Conservation (phyloP, 768 basidiomycete genomes). For the Daedalea quercina region DNA sequence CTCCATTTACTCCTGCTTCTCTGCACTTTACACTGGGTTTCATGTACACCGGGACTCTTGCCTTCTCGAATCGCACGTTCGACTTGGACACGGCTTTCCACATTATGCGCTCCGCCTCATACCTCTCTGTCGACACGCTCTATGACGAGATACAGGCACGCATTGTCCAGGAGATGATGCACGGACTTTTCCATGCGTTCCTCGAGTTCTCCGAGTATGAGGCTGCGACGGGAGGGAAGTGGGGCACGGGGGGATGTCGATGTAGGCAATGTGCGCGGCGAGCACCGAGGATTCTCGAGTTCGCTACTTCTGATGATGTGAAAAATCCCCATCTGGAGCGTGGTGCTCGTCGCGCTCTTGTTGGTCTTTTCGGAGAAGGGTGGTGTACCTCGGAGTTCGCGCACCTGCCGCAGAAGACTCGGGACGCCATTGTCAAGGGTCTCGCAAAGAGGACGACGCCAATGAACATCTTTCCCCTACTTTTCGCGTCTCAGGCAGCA, state of each 20-base stretch:
- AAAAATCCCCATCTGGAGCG: constrained; percentile 64
- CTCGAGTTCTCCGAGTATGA: constrained; percentile 78
- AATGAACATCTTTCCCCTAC: constrained; percentile 56
- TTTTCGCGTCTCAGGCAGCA: constrained; percentile 62
- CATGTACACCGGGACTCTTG: constrained; percentile 90
- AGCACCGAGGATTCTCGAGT: constrained; percentile 78
- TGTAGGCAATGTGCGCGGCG: constrained; percentile 81
- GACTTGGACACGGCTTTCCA: constrained; percentile 90
- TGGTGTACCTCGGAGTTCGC: constrained; percentile 87
- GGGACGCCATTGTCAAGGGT: constrained; percentile 66
- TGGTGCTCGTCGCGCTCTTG: constrained; percentile 67
- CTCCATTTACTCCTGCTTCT: constrained; percentile 92
- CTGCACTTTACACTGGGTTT: constrained; percentile 92
- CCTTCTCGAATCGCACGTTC: constrained; percentile 88
- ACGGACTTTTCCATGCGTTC: constrained; percentile 83
- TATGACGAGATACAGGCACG: constrained; percentile 76
- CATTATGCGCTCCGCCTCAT: constrained; percentile 77
- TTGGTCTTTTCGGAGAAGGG: constrained; percentile 81
- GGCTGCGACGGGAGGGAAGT: constrained; percentile 60
- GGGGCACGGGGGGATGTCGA: constrained; percentile 80
- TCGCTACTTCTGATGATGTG: constrained; percentile 72
- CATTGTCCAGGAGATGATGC: constrained; percentile 83
- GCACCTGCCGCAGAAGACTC: constrained; percentile 52
- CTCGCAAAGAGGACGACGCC: constrained; percentile 65
- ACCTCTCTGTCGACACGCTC: constrained; percentile 69